phyloP scores from a whole-genome alignment of 805 yeast species.

The Starmerella roubikii region DNA sequence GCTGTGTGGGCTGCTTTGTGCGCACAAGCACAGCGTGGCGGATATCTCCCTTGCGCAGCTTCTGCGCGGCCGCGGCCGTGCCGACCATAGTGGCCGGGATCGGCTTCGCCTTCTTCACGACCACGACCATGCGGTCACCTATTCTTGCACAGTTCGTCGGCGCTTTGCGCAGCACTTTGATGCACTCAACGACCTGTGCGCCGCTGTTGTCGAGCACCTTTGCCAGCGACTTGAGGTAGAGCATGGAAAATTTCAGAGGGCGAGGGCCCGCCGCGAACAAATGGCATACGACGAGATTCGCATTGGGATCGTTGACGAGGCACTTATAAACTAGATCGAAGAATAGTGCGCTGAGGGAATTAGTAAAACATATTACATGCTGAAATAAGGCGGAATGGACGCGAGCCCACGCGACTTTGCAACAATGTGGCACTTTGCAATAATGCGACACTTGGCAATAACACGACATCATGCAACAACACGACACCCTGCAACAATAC shows the following conservation, averaged over 20 bases:
- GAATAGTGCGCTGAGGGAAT: no score
- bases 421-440: no score
- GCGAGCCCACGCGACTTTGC: no score
- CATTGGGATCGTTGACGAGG: no score
- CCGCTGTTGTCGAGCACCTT: conserved; percentile 94
- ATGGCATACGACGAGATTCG: no score
- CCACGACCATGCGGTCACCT: conserved; percentile 90
- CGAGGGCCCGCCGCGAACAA: no score
- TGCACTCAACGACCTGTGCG: conserved; percentile 88
- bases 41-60: conserved; percentile 89
- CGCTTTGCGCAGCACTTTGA: conserved; percentile 81
- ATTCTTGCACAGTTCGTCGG: conserved; percentile 71
- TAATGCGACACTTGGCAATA: no score
- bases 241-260: conserved; percentile 44
- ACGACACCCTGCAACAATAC: no score
- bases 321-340: no score
- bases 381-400: no score
- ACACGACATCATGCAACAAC: no score
- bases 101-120: conserved; percentile 82
- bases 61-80: conserved; percentile 43
- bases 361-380: no score
- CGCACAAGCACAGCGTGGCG: conserved; percentile 92
- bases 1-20: conserved; percentile 62
- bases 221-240: conserved; percentile 72
- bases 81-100: conserved; percentile 58